A percentile compares a stretch with the other conserved stretches of the same genome.
Evolutionary conservation across 1,284 basidiomycete genomes (phyloP).

Genomic region (Fomitiporia mediterranea): DNA sequence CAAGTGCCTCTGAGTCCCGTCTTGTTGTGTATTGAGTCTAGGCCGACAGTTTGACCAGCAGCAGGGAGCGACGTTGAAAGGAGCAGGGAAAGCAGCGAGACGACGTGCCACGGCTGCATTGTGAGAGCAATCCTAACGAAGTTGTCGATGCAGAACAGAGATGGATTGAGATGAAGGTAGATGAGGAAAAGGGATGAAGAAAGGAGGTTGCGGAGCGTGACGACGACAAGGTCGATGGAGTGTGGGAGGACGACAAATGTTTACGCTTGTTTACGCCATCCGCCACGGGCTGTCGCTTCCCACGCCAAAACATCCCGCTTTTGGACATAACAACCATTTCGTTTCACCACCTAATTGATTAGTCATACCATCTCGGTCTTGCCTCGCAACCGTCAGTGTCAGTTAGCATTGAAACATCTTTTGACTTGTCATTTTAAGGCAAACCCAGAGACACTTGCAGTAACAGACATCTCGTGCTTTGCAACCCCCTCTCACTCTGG

Average conservation of each 20-base stretch:
- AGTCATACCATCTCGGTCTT: no score
- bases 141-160: constrained; percentile 1
- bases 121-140: neutral
- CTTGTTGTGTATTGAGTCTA: constrained; percentile 46
- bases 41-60: constrained; percentile 34
- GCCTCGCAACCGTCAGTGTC: no score
- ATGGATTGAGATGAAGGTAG: neutral
- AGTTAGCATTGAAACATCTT: no score
- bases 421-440: no score
- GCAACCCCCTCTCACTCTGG: no score
- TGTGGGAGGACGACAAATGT: neutral
- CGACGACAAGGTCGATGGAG: constrained; percentile 9
- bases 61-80: constrained; percentile 33
- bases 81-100: constrained; percentile 35
- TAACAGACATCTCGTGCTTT: no score
- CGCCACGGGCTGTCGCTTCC: constrained; percentile 7
- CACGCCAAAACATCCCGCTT: neutral
- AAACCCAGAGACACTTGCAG: no score
- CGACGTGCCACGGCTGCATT: constrained; percentile 8
- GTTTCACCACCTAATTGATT: no score
- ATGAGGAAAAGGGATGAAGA: neutral
- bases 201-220: neutral
- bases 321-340: no score
- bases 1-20: constrained; percentile 77
- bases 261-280: constrained; percentile 9